Conservation (phyloP, 2,329 filamentous ascomycete species). For the Fusarium sp. region DNA sequence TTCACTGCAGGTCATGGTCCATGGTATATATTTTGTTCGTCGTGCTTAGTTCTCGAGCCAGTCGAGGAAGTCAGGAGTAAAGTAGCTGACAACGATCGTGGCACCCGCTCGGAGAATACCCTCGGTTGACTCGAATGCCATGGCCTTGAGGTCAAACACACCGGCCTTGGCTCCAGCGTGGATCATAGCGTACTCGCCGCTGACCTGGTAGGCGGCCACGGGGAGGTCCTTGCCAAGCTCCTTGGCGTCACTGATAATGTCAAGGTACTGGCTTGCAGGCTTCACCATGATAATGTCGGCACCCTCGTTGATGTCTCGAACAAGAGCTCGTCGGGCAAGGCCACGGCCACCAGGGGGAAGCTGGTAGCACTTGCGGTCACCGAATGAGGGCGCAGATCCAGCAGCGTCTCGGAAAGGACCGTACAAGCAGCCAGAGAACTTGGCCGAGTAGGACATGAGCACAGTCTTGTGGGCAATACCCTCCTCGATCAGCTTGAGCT, state of each 20-base stretch:
- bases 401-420: slow-evolving; percentile 97
- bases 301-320: slow-evolving; percentile 90
- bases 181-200: slow-evolving; percentile 98
- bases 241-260: slow-evolving; percentile 98
- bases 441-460: slow-evolving; percentile 98
- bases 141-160: slow-evolving; percentile 93
- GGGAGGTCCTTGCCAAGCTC: slow-evolving; percentile 92
- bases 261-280: slow-evolving; percentile 93
- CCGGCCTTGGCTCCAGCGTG: slow-evolving; percentile 95
- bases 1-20: slow-evolving; percentile 3
- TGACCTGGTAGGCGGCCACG: slow-evolving; percentile 95
- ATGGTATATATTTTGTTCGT: slow-evolving; percentile 18
- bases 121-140: slow-evolving; percentile 95
- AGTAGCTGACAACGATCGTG: slow-evolving; percentile 94
- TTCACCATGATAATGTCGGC: slow-evolving; percentile 99
- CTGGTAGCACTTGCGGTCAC: slow-evolving; percentile 97
- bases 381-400: slow-evolving; percentile 89
- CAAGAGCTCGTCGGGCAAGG: slow-evolving; percentile 89
- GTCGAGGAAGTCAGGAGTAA: slow-evolving; percentile 83
- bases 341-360: slow-evolving; percentile 92
- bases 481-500: slow-evolving; percentile 95
- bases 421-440: slow-evolving; percentile 96
- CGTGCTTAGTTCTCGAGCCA: slow-evolving; percentile 67
- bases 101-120: slow-evolving; percentile 94
- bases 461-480: slow-evolving; percentile 92